Evolutionary conservation across 2,329 filamentous ascomycete genomes (phyloP), one percentile per base, ranked within the genome.

Genomic region (Coleophoma crateriformis): DNA sequence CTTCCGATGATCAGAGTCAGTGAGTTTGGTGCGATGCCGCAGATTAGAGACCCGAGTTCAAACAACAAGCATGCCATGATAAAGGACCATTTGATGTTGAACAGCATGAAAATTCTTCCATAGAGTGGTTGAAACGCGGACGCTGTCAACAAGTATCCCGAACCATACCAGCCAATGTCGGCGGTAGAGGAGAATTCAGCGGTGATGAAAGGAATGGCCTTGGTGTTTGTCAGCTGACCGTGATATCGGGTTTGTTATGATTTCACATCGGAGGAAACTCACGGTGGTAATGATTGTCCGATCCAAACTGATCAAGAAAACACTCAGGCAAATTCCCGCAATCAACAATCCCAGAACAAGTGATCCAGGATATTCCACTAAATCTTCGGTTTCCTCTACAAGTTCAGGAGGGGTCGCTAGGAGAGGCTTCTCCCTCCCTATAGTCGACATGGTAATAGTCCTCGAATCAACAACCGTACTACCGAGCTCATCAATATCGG

Each of bases 161-260:
- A 61, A 20, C 61, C 64, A 55, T 69, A 69, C 67, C 67, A 69
- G 13, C 66, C 65, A 14, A 68, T 59, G 52, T 69, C 67, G 22
- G 60, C 54, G 12, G 63, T 58, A 12, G 63, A 64, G 19, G 67
- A 56, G 50, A 71, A 70, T 19, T 65, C 61, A 27, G 52, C 41
- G 1, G 68, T 68, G 34, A 71, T 71, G 33, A 61, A 61, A n/a
- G 68, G 68, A 35, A 70, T 68, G n/a, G 68, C 68, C 33, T 62
- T 64, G 56, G 55, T 49, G 3, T 53, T 54, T 34, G 44, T 13
- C 40, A 41, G 12, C 17, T 32, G 27, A 34, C 4, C 34, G 13
- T 12, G 3, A 4, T 45, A 8, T 11, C 7, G n/a, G 7, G 27
- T 10, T 27, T 27, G 7, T 27, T 27, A 10, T 27, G 6, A 27